A percentile compares a stretch with the other conserved stretches of the same genome.
phyloP scores from a whole-genome alignment of 257 asterid genomes.

The Lycium ferocissimum region DNA sequence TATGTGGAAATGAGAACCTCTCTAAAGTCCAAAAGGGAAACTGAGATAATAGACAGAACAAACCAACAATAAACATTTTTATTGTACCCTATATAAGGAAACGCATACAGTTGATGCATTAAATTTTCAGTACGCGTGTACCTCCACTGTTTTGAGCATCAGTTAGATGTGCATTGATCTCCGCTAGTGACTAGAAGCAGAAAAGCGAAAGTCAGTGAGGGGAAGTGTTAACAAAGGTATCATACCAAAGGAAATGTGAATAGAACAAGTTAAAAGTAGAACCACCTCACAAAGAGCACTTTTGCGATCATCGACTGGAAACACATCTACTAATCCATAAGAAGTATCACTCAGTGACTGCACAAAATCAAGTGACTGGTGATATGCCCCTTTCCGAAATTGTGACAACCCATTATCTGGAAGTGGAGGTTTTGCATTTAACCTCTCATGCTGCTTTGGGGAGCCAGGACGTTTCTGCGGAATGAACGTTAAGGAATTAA shows the following conservation, averaged over 20 bases:
- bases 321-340: constrained; percentile 91
- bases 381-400: constrained; percentile 90
- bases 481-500: constrained; percentile 37
- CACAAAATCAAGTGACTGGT: constrained; percentile 95
- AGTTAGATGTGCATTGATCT: constrained; percentile 71
- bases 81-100: constrained; percentile 14
- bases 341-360: constrained; percentile 91
- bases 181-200: constrained; percentile 79
- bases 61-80: background rate
- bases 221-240: constrained; percentile 18
- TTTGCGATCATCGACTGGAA: constrained; percentile 94
- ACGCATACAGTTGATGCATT: constrained; percentile 19
- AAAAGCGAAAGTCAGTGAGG: constrained; percentile 44
- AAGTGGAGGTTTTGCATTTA: constrained; percentile 89
- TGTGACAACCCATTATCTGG: constrained; percentile 77
- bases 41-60: background rate
- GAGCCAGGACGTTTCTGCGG: constrained; percentile 83
- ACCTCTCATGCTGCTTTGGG: constrained; percentile 71
- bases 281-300: constrained; percentile 90
- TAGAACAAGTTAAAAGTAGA: constrained; percentile 32
- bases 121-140: constrained; percentile 42
- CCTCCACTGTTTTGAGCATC: constrained; percentile 91
- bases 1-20: background rate
- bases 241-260: constrained; percentile 24
- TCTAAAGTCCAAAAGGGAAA: background rate